Base-by-base conservation (phyloP, 108 stramenopile genomes). In the Nitzschia sp. region DNA sequence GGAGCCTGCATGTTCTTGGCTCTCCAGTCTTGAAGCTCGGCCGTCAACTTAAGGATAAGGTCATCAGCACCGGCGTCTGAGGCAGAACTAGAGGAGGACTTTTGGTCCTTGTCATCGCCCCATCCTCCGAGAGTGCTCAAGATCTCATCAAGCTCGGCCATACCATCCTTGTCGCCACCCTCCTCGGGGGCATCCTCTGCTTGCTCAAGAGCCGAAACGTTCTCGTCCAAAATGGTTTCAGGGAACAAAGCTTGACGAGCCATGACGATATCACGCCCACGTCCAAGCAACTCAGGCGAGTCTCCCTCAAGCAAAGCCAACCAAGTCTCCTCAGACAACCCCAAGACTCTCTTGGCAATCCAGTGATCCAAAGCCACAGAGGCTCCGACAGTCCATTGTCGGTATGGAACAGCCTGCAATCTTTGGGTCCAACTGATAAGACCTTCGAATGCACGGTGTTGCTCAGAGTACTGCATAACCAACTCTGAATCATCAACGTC, bases 361-460 rank as follows among this genome's bases (percentile, higher is more conserved):
- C 91, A 93, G 59, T 93, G 91, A 83, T 93, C 91, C 41, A 93
- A 73, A 10, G 91, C 87, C 17, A 82, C 80, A 39, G 91, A 73
- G 7, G 91, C 88, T 56, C 91, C 91, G 9, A 93, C 78, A 9
- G 88, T 93, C 91, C 91, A 93, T 59, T 83, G 72, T 7, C 56
- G 20, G 68, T 93, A 93, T 2, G 91, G 88, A 20, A 90, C 86
- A 38, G 86, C 82, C 42, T 81, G 76, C 37, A 93, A 66, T 6
- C 87, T 76, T 19, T 88, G 50, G 6, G 80, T 78, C 91, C 91
- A 93, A 21, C 79, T 78, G 69, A 80, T 81, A 57, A 93, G 81
- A 6, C 85, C 91, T 48, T 86, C 83, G 34, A 90, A 77, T 37
- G 82, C 59, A 22, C 84, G 79, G 48, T 87, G 88, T 43, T 82